Evolutionary conservation across 345 rosid species (phyloP).

Genomic region (Hypericum androsaemum): DNA sequence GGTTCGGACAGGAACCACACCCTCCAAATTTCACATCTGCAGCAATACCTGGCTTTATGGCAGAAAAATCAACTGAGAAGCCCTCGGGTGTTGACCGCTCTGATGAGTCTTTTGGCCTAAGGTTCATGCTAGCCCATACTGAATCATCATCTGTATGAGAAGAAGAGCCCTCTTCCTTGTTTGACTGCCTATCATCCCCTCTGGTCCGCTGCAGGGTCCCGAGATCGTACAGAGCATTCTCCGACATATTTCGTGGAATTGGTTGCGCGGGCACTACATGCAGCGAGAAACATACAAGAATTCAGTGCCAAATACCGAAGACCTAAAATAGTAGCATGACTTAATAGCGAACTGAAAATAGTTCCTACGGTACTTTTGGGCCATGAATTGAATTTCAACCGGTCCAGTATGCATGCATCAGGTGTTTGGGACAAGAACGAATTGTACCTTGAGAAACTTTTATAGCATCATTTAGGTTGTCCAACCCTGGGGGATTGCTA

Average conservation of each 20-base stretch:
- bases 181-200: slow-evolving; percentile 62
- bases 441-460: slow-evolving; percentile 30
- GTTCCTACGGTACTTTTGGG: too few species aligned
- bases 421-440: too few species aligned
- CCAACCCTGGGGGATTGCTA: slow-evolving; percentile 42
- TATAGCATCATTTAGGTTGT: slow-evolving; percentile 33
- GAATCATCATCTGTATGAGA: slow-evolving; percentile 43
- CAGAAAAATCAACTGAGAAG: slow-evolving; percentile 48
- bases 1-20: slow-evolving; percentile 68
- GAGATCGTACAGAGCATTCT: slow-evolving; percentile 29
- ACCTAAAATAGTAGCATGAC: not conserved
- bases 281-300: slow-evolving; percentile 6
- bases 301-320: slow-evolving; percentile 6
- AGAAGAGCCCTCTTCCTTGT: slow-evolving; percentile 63
- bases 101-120: slow-evolving; percentile 27
- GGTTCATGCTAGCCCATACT: slow-evolving; percentile 30
- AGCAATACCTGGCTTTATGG: slow-evolving; percentile 83
- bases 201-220: slow-evolving; percentile 33
- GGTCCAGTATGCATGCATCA: too few species aligned
- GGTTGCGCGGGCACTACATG: slow-evolving; percentile 34
- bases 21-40: slow-evolving; percentile 84
- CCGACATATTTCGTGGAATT: slow-evolving; percentile 28
- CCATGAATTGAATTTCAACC: too few species aligned
- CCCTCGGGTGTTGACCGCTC: slow-evolving; percentile 45
- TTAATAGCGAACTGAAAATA: not conserved